phyloP scores from a whole-genome alignment of 2,329 filamentous ascomycete genomes.

The Corynespora cassiicola region DNA sequence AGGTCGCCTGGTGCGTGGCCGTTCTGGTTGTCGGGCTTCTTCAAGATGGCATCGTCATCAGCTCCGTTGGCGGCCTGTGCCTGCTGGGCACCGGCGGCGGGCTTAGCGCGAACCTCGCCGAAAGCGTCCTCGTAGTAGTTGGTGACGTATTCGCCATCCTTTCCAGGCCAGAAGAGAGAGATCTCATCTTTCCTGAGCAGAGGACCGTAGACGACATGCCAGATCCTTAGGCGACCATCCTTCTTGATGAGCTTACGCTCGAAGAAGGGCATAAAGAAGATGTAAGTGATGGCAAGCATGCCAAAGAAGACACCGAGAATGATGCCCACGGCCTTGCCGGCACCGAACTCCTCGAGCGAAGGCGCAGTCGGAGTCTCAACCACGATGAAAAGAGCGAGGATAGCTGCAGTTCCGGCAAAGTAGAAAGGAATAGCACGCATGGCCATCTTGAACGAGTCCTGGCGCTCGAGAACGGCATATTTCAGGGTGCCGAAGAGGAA shows the following conservation, averaged over 20 bases:
- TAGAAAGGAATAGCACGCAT: slow-evolving; percentile 58
- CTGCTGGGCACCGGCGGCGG: no score
- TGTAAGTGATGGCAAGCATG: slow-evolving; percentile 24
- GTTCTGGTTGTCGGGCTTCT: slow-evolving; percentile 2
- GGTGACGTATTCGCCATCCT: slow-evolving; percentile 44
- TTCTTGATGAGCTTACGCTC: slow-evolving; percentile 33
- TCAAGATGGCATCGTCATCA: slow-evolving; percentile 13
- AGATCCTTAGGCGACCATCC: slow-evolving; percentile 31
- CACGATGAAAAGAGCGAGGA: slow-evolving; percentile 66
- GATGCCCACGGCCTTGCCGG: slow-evolving; percentile 34
- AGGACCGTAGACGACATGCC: slow-evolving; percentile 44
- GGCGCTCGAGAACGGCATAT: slow-evolving; percentile 56
- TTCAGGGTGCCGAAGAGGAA: slow-evolving; percentile 59
- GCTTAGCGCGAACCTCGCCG: slow-evolving; percentile 28
- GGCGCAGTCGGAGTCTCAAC: slow-evolving; percentile 49
- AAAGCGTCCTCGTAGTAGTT: slow-evolving; percentile 49
- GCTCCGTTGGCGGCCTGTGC: no score
- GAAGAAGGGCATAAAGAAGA: slow-evolving; percentile 38
- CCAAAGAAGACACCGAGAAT: slow-evolving; percentile 34
- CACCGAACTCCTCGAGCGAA: slow-evolving; percentile 36
- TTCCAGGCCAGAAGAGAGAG: slow-evolving; percentile 49
- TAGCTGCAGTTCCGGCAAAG: slow-evolving; percentile 55
- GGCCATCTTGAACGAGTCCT: slow-evolving; percentile 57
- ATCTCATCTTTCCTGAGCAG: slow-evolving; percentile 47
- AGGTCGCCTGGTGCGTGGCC: slow-evolving; percentile 9